Conservation (phyloP, 2,329 filamentous ascomycete genomes). For the Cladosporium sp. region DNA sequence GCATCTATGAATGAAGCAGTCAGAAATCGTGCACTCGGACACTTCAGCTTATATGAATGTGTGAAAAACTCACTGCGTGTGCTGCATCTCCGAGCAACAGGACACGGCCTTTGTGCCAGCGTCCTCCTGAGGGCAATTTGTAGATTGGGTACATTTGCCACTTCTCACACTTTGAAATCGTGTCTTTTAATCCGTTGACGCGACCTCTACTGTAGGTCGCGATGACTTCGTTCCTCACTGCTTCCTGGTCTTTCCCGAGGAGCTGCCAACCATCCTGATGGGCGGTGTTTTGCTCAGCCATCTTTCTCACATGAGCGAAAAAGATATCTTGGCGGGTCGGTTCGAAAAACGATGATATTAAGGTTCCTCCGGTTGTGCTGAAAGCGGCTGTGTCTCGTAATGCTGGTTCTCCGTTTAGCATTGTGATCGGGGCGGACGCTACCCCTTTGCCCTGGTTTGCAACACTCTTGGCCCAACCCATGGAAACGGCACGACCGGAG, state of each 20-base stretch:
- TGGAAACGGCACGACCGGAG: slow-evolving; percentile 40
- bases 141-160: slow-evolving; percentile 46
- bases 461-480: slow-evolving; percentile 25
- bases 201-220: slow-evolving; percentile 34
- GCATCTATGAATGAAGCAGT: slow-evolving; percentile 36
- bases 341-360: slow-evolving; percentile 40
- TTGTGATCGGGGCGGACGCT: slow-evolving; percentile 26
- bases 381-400: slow-evolving; percentile 35
- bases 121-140: slow-evolving; percentile 35
- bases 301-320: slow-evolving; percentile 37
- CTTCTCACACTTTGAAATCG: slow-evolving; percentile 32
- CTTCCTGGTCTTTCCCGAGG: slow-evolving; percentile 32
- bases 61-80: slow-evolving; percentile 37
- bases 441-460: slow-evolving; percentile 21
- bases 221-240: slow-evolving; percentile 34
- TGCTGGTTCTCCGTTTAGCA: not conserved
- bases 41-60: not conserved
- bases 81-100: slow-evolving; percentile 45
- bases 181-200: slow-evolving; percentile 36
- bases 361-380: slow-evolving; percentile 36
- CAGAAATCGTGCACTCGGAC: not conserved
- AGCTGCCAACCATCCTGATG: slow-evolving; percentile 33
- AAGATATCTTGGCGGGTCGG: slow-evolving; percentile 35
- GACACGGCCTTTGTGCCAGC: slow-evolving; percentile 38
- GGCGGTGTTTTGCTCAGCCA: slow-evolving; percentile 26